phyloP scores from a whole-genome alignment of 495 filamentous ascomycete genomes.

The Penicillium silybi region DNA sequence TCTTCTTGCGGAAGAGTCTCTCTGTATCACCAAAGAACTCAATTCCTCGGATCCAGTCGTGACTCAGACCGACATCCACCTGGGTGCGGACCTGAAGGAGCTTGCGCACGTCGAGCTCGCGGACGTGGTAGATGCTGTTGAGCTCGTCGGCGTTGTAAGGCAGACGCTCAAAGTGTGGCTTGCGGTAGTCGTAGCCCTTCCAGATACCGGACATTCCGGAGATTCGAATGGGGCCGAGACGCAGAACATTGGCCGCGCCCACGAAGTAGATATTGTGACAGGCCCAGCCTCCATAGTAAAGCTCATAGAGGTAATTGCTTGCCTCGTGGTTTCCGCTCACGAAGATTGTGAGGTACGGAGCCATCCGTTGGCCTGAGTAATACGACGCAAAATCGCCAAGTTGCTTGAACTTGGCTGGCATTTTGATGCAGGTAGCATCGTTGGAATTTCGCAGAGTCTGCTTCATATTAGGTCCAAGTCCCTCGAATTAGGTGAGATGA shows the following conservation, averaged over 20 bases:
- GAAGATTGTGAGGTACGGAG: slow-evolving; percentile 88
- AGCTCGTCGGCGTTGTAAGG: slow-evolving; percentile 73
- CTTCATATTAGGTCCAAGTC: slow-evolving; percentile 17
- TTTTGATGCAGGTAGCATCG: slow-evolving; percentile 82
- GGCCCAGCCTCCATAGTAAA: slow-evolving; percentile 96
- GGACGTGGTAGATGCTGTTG: slow-evolving; percentile 77
- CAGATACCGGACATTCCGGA: slow-evolving; percentile 91
- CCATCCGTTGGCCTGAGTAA: slow-evolving; percentile 71
- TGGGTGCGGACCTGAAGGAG: slow-evolving; percentile 77
- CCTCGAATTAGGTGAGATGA: background rate
- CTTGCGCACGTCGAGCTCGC: slow-evolving; percentile 88
- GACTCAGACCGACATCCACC: slow-evolving; percentile 84
- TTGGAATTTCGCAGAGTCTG: slow-evolving; percentile 81
- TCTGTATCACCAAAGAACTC: slow-evolving; percentile 67
- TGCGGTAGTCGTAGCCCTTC: slow-evolving; percentile 79
- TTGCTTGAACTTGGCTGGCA: slow-evolving; percentile 75
- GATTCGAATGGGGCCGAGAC: slow-evolving; percentile 78
- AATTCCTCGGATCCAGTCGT: slow-evolving; percentile 87
- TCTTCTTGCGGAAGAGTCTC: slow-evolving; percentile 65
- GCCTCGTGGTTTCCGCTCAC: slow-evolving; percentile 95
- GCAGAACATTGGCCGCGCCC: slow-evolving; percentile 83
- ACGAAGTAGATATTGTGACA: slow-evolving; percentile 96
- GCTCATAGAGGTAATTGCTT: slow-evolving; percentile 76
- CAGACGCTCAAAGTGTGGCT: slow-evolving; percentile 77
- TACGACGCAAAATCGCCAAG: slow-evolving; percentile 92